Evolutionary conservation across 805 yeast species (phyloP).

Genomic region (Candida sithepensis): DNA sequence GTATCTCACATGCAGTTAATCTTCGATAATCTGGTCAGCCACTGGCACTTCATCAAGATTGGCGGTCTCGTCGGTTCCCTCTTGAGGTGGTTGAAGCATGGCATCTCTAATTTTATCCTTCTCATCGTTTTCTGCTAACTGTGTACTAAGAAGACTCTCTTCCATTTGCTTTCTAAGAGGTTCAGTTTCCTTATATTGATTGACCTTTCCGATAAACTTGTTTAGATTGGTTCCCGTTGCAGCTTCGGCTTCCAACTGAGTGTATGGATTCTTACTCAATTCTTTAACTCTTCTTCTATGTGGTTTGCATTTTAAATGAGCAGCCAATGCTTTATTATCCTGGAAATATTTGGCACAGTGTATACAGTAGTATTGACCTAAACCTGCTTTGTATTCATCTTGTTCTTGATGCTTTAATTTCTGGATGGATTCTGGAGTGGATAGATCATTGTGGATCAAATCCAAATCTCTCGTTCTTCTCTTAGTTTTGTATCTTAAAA

Average conservation of each 20-base stretch:
- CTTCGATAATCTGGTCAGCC: neutral
- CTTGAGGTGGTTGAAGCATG: slow-evolving; percentile 23
- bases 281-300: slow-evolving; percentile 86
- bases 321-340: slow-evolving; percentile 63
- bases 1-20: neutral
- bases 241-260: slow-evolving; percentile 86
- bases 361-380: slow-evolving; percentile 91
- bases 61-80: slow-evolving; percentile 12
- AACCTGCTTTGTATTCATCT: slow-evolving; percentile 88
- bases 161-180: slow-evolving; percentile 45
- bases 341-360: slow-evolving; percentile 94
- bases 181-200: slow-evolving; percentile 49
- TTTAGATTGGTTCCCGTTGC: slow-evolving; percentile 78
- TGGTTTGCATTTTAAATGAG: slow-evolving; percentile 70
- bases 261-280: slow-evolving; percentile 74
- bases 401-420: slow-evolving; percentile 73
- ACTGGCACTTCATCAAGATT: neutral
- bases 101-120: slow-evolving; percentile 29
- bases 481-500: slow-evolving; percentile 83
- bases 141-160: slow-evolving; percentile 26
- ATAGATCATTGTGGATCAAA: slow-evolving; percentile 71
- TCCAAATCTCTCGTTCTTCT: slow-evolving; percentile 85
- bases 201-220: slow-evolving; percentile 62
- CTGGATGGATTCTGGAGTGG: slow-evolving; percentile 58
- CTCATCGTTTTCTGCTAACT: slow-evolving; percentile 29